Base-by-base conservation (phyloP, 805 yeast species). In the Candida awuae region DNA sequence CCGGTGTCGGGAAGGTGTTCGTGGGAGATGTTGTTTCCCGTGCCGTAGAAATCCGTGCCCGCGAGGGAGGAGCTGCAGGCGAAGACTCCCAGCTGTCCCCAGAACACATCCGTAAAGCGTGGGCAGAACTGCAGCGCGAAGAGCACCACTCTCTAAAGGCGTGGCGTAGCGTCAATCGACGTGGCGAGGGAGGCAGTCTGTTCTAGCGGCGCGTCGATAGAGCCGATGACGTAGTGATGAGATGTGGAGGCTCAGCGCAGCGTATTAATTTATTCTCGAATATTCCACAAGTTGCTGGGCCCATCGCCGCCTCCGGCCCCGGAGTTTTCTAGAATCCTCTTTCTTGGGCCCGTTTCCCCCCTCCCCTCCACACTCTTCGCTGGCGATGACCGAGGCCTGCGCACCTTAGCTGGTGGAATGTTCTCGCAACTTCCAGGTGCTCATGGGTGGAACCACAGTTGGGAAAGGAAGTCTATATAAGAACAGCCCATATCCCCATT, bases 1-100 rank as follows among this genome's bases (percentile, higher is more conserved):
- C 90, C 6, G 95, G 96, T 57, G 71, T 86, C 39, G 83, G 94
- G 2, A 88, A 88, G 55, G 83, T 85, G 50, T 80, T 84, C 55
- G 71, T 87, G n/a, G 95, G 95, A 10, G 97, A 88, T 50, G 72
- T 88, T 14, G 81, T 88, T 10, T n/a, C n/a, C n/a, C n/a, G n/a
- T n/a, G n/a, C n/a, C n/a, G n/a, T n/a, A n/a, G n/a, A n/a, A n/a
- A n/a, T n/a, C n/a, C 25, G 30, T 25, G 8, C 16, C 21, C 6
- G 62, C 62, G 15, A 45, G 46, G 30, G 61, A 57, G 14, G 55
- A 64, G 29, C 68, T 8, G 25, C 8, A 10, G 25, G 28, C 6
- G 14, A 13, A 6, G 28, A 6, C 10, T n/a, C 68, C 34, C 95
- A 95, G 1, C 57, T 88, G 32, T 66, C 75, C 25, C 95, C 97